phyloP scores from a whole-genome alignment of 345 rosid species.

The Pistacia integerrima region DNA sequence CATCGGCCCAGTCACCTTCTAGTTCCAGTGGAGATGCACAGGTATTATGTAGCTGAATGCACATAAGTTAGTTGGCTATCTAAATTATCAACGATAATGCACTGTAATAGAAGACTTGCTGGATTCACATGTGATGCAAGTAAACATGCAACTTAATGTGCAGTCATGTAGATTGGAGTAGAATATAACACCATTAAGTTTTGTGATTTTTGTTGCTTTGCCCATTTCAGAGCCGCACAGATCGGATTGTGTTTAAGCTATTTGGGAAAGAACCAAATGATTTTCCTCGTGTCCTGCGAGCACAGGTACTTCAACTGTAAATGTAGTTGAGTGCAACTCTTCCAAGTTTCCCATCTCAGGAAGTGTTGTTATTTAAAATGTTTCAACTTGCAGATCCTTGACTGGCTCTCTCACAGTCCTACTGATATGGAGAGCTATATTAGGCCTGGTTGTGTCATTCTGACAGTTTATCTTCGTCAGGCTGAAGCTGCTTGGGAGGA shows the following conservation, averaged over 20 bases:
- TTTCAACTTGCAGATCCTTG: constrained; percentile 73
- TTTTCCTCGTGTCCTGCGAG: constrained; percentile 80
- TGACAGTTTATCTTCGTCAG: constrained; percentile 88
- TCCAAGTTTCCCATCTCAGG: constrained; percentile 19
- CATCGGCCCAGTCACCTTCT: constrained; percentile 95
- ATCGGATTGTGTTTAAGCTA: constrained; percentile 85
- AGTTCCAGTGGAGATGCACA: constrained; percentile 91
- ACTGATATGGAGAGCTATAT: constrained; percentile 99
- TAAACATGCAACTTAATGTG: background rate
- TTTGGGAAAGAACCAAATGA: constrained; percentile 97
- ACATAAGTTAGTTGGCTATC: background rate
- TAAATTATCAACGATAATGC: background rate
- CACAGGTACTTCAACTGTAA: constrained; percentile 60
- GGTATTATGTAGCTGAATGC: constrained; percentile 39
- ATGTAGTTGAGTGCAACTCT: constrained; percentile 4
- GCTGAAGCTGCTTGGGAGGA: constrained; percentile 88
- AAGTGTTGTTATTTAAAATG: constrained; percentile 17
- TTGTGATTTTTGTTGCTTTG: constrained; percentile 13
- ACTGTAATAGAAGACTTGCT: background rate
- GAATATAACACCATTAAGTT: too few relatives aligned
- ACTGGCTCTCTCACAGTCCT: constrained; percentile 95
- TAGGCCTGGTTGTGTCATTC: constrained; percentile 90
- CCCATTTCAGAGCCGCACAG: constrained; percentile 84
- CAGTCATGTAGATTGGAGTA: too few relatives aligned
- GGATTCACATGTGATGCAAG: background rate